Evolutionary conservation across 2,329 filamentous ascomycete genomes (phyloP).

Genomic region (Didymella lethalis): DNA sequence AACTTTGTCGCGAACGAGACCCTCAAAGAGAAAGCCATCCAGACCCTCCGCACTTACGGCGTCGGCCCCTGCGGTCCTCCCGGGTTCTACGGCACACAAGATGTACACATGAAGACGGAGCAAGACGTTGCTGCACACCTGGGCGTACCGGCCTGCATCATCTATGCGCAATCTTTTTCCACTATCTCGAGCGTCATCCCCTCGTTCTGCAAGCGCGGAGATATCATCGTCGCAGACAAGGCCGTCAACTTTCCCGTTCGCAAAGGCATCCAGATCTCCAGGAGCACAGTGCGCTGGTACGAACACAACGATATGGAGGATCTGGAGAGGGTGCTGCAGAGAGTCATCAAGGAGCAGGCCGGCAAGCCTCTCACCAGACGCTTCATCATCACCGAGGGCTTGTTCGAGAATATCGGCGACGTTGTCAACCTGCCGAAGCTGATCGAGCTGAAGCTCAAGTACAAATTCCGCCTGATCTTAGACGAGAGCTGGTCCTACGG

Average conservation of each 20-base stretch:
- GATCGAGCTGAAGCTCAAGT: conserved; percentile 89
- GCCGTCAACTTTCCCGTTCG: conserved; percentile 93
- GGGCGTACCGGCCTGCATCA: conserved; percentile 86
- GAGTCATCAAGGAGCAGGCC: conserved; percentile 85
- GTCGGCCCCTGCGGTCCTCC: conserved; percentile 96
- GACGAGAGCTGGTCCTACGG: conserved; percentile 99
- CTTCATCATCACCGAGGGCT: conserved; percentile 94
- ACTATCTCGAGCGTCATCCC: conserved; percentile 98
- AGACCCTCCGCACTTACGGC: conserved; percentile 91
- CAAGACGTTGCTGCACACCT: conserved; percentile 90
- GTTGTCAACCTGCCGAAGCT: conserved; percentile 84
- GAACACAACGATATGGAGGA: conserved; percentile 97
- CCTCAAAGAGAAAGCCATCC: conserved; percentile 93
- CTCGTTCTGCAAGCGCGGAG: conserved; percentile 94
- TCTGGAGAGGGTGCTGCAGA: conserved; percentile 82
- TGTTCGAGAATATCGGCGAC: conserved; percentile 92
- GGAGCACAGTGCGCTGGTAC: conserved; percentile 92
- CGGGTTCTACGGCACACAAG: conserved; percentile 97
- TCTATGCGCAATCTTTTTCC: conserved; percentile 95
- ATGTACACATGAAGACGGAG: conserved; percentile 97
- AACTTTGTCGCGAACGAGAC: conserved; percentile 94
- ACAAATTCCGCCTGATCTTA: conserved; percentile 97
- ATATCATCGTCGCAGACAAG: conserved; percentile 95
- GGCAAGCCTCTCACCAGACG: conserved; percentile 88
- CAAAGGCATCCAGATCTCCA: conserved; percentile 90